These are phyloP conservation scores for Pythium sp. DNA, from an alignment of 352 stramenopile species.

Conservation along the genomic window DNA sequence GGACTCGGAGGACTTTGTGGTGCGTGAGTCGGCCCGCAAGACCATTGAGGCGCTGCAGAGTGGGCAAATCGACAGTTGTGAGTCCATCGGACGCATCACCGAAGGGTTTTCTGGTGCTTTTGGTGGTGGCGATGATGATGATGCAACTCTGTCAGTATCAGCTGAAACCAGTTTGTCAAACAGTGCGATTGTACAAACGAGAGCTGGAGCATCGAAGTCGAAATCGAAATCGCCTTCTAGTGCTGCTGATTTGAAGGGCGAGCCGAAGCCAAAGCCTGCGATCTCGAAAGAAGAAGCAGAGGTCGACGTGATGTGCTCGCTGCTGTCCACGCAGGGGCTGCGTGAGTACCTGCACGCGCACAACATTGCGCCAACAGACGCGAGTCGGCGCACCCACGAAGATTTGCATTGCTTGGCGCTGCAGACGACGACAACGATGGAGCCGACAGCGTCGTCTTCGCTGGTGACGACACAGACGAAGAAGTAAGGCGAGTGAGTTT, in stretches of 20 bases:
- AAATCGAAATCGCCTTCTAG: not conserved
- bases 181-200: constrained; percentile 14
- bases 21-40: constrained; percentile 46
- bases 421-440: constrained; percentile 26
- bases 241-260: constrained; percentile 17
- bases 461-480: too few relatives aligned
- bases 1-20: constrained; percentile 40
- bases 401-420: constrained; percentile 76
- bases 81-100: constrained; percentile 27
- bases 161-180: not conserved
- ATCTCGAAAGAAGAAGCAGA: constrained; percentile 35
- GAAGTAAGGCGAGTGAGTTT: too few relatives aligned
- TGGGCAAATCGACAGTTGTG: constrained; percentile 36
- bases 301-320: constrained; percentile 77
- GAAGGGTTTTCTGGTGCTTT: constrained; percentile 26
- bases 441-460: too few relatives aligned
- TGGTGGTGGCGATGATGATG: not conserved
- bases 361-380: constrained; percentile 41
- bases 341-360: constrained; percentile 63
- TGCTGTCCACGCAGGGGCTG: constrained; percentile 72
- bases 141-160: not conserved
- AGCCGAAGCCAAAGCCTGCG: constrained; percentile 2
- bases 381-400: constrained; percentile 34
- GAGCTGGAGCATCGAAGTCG: constrained; percentile 24
- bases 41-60: constrained; percentile 67